These are phyloP conservation scores for Trichoderma sp. DNA, from an alignment of 2,329 filamentous ascomycete genomes.

Conservation along the genomic window DNA sequence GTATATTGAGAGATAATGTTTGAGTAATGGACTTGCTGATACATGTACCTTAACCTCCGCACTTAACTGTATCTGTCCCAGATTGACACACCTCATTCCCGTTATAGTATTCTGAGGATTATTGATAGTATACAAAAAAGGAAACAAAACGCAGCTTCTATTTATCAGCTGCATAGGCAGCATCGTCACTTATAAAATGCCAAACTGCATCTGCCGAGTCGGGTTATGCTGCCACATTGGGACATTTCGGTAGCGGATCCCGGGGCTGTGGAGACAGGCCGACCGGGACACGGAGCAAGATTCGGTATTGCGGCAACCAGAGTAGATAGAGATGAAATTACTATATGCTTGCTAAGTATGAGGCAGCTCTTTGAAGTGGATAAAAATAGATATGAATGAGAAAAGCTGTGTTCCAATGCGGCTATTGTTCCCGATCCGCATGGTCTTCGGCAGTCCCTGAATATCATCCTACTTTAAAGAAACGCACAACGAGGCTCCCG, in stretches of 20 bases:
- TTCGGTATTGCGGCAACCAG: not conserved
- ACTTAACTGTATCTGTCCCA: too few relatives aligned
- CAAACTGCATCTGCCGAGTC: not conserved
- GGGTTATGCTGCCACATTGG: slow-evolving; percentile 20
- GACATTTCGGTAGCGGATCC: slow-evolving; percentile 3
- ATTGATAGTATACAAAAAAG: not conserved
- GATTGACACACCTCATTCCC: not conserved
- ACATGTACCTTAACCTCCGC: not conserved
- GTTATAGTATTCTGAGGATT: too few relatives aligned
- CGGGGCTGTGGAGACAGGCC: slow-evolving; percentile 2
- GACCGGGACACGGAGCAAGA: not conserved
- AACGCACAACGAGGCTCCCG: not conserved
- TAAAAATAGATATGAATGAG: not conserved
- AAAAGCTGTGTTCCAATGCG: not conserved
- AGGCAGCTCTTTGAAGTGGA: not conserved
- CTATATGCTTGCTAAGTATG: not conserved
- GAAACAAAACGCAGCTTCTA: not conserved
- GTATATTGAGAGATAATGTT: not conserved
- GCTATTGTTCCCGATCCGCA: not conserved
- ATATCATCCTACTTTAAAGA: not conserved
- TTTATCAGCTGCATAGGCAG: not conserved
- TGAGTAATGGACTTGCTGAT: not conserved
- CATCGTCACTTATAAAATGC: not conserved
- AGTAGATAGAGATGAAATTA: not conserved
- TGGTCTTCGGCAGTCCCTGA: not conserved